Percentiles rank a stretch among this genome's conserved stretches.
These are phyloP conservation scores for Suillus brevipes DNA, from an alignment of 768 basidiomycete species.

Conservation along the genomic window DNA sequence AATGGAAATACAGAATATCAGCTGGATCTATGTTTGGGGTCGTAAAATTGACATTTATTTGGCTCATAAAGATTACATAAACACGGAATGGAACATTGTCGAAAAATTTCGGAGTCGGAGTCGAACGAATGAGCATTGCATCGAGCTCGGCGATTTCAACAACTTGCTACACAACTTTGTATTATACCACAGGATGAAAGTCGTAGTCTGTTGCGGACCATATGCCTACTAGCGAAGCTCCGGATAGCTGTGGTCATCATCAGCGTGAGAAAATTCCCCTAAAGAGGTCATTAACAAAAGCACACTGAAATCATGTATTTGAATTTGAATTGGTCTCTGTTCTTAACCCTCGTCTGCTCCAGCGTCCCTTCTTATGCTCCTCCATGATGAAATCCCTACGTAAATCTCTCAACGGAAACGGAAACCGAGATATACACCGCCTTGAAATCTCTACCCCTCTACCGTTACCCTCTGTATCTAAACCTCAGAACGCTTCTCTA, in stretches of 20 bases:
- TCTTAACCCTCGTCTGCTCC: slow-evolving; percentile 19
- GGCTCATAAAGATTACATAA: slow-evolving; percentile 25
- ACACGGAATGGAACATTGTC: neutral
- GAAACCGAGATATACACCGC: slow-evolving; percentile 55
- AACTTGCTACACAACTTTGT: neutral
- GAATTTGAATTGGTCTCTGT: slow-evolving; percentile 17
- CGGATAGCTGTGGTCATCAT: neutral
- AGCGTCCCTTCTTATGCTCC: slow-evolving; percentile 13
- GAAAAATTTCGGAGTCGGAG: neutral
- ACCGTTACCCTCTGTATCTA: slow-evolving; percentile 66
- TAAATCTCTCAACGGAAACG: slow-evolving; percentile 71
- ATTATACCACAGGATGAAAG: neutral
- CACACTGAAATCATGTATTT: slow-evolving; percentile 6
- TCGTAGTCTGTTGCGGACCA: neutral
- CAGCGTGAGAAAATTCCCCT: neutral
- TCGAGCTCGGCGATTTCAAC: neutral
- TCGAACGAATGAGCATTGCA: neutral
- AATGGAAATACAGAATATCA: slow-evolving; percentile 13
- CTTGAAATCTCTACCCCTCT: slow-evolving; percentile 72
- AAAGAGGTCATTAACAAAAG: neutral
- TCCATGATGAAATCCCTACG: slow-evolving; percentile 76
- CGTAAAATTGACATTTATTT: slow-evolving; percentile 13
- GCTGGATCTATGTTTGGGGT: slow-evolving; percentile 6
- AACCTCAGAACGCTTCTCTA: slow-evolving; percentile 65
- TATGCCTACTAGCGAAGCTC: neutral